Evolutionary conservation across 2,329 filamentous ascomycete species (phyloP).

Genomic region (Paramyrothecium sp.): DNA sequence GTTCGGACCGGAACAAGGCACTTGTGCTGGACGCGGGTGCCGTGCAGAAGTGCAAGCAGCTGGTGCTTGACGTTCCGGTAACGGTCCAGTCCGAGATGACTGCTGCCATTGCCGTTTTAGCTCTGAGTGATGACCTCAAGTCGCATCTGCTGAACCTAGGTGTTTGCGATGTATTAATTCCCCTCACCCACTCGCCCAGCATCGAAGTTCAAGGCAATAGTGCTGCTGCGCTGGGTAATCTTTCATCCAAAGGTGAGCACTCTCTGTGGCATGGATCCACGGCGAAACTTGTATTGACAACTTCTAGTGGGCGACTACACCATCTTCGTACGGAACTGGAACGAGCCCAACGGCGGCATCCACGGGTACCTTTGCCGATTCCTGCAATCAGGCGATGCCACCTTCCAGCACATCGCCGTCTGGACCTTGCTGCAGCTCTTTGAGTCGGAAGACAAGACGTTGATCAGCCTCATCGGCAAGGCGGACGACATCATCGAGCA

Average conservation of each 20-base stretch:
- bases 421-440: conserved; percentile 96
- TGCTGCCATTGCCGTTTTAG: conserved; percentile 95
- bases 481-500: conserved; percentile 89
- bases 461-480: conserved; percentile 86
- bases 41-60: conserved; percentile 97
- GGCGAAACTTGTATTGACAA: conserved; percentile 12
- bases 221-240: conserved; percentile 88
- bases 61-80: conserved; percentile 88
- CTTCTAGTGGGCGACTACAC: conserved; percentile 85
- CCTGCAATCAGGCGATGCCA: conserved; percentile 89
- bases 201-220: conserved; percentile 99
- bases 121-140: conserved; percentile 93
- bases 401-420: conserved; percentile 98
- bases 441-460: conserved; percentile 86
- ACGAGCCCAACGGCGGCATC: conserved; percentile 87
- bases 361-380: conserved; percentile 94
- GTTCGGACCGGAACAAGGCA: conserved; percentile 96
- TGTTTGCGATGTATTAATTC: conserved; percentile 95
- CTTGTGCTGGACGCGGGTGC: conserved; percentile 95
- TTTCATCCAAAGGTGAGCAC: conserved; percentile 87
- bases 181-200: conserved; percentile 89
- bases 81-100: conserved; percentile 99
- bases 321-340: conserved; percentile 94
- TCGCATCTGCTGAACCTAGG: conserved; percentile 85
- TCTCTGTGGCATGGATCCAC: too few species aligned